A percentile compares a stretch with the other conserved stretches of the same genome.
Evolutionary conservation across 371 early-diverging fungal genomes (phyloP).

Genomic region (Mortierella sp.): DNA sequence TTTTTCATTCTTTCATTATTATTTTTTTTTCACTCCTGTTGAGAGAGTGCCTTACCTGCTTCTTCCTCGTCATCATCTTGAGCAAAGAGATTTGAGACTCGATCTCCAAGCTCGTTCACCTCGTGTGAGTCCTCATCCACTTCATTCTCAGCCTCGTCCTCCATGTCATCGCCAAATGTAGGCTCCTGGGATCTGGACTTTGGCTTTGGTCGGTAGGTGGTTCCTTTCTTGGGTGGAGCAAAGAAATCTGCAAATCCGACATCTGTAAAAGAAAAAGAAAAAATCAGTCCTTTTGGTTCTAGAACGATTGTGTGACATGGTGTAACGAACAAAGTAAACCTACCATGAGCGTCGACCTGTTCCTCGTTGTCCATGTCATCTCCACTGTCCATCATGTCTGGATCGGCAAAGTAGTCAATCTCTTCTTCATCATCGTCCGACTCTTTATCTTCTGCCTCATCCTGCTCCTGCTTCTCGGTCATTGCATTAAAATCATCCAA

Average conservation of each 20-base stretch:
- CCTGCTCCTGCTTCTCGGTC: conserved; percentile 71
- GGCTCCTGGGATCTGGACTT: conserved; percentile 11
- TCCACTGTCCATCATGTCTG: conserved; percentile 58
- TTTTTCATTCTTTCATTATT: too few relatives aligned
- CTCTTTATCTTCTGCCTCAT: conserved; percentile 60
- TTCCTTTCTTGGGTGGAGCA: conserved; percentile 55
- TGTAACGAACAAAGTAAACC: neutral
- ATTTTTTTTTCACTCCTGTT: conserved; percentile 17
- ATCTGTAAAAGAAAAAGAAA: conserved; percentile 41
- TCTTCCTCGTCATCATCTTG: conserved; percentile 62
- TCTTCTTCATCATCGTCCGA: conserved; percentile 64
- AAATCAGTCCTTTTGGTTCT: neutral
- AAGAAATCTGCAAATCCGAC: conserved; percentile 65
- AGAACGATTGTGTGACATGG: too few relatives aligned
- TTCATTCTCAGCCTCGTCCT: conserved; percentile 41
- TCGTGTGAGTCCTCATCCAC: conserved; percentile 62
- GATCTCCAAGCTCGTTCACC: conserved; percentile 51
- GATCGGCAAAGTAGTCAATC: conserved; percentile 63
- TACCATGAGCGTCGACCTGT: conserved; percentile 50
- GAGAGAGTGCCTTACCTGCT: conserved; percentile 37
- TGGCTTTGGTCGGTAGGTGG: conserved; percentile 42
- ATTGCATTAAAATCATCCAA: conserved; percentile 69
- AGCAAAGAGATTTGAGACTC: conserved; percentile 64
- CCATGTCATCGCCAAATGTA: conserved; percentile 36
- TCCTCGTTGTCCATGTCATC: conserved; percentile 56